These are phyloP conservation scores for Golovinomyces cichoracearum DNA, from an alignment of 2,329 filamentous ascomycete genomes.

Conservation along the genomic window DNA sequence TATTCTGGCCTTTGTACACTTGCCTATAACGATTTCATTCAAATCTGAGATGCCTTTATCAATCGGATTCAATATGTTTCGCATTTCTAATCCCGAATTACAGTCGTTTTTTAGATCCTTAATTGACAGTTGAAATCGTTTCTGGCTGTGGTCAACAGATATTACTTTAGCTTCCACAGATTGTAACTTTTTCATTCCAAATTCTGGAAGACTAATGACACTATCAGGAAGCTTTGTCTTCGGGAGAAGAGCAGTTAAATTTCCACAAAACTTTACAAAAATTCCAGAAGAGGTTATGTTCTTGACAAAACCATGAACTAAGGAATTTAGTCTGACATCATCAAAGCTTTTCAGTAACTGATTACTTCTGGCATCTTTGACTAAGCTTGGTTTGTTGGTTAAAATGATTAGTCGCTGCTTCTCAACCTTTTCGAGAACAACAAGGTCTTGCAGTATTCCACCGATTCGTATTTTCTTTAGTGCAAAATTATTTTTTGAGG, in stretches of 20 bases:
- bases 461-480: constrained; percentile 65
- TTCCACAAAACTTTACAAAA: constrained; percentile 60
- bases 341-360: constrained; percentile 46
- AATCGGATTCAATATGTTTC: constrained; percentile 30
- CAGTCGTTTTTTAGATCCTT: constrained; percentile 23
- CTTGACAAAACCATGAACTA: constrained; percentile 78
- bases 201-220: constrained; percentile 39
- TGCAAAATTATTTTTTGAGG: constrained; percentile 48
- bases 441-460: constrained; percentile 54
- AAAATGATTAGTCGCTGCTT: constrained; percentile 49
- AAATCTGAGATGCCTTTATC: constrained; percentile 37
- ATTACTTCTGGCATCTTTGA: constrained; percentile 47
- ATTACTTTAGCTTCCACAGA: constrained; percentile 47
- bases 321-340: constrained; percentile 40
- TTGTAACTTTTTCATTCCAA: constrained; percentile 55
- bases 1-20: constrained; percentile 48
- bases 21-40: constrained; percentile 51
- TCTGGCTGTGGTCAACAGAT: constrained; percentile 42
- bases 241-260: constrained; percentile 56
- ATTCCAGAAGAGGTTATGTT: constrained; percentile 71
- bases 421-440: constrained; percentile 67
- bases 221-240: constrained; percentile 54
- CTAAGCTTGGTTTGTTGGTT: constrained; percentile 58
- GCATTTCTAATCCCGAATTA: constrained; percentile 11
- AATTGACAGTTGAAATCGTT: constrained; percentile 42